Percentiles rank a stretch among this genome's conserved stretches.
Evolutionary conservation across 2,329 filamentous ascomycete genomes (phyloP).

Genomic region (Dothistroma pini): DNA sequence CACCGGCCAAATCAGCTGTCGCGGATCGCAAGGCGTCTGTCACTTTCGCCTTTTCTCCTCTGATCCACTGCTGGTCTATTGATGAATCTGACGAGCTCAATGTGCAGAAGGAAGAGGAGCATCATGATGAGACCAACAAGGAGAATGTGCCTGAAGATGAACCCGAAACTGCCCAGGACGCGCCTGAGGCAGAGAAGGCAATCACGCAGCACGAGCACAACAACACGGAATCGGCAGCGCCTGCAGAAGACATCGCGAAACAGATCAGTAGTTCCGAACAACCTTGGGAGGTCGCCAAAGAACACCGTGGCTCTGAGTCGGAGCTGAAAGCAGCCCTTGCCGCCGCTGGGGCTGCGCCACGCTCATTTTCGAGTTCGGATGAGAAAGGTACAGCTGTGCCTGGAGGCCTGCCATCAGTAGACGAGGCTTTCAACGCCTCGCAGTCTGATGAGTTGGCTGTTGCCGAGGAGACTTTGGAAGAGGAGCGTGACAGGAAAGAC

Average conservation of each 20-base stretch:
- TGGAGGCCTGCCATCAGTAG: constrained; percentile 29
- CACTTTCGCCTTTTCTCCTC: constrained; percentile 42
- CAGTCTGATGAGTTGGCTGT: constrained; percentile 9
- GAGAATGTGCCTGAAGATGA: constrained; percentile 4
- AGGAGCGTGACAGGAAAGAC: constrained; percentile 7
- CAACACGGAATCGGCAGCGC: constrained; percentile 27
- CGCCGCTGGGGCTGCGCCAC: constrained; percentile 22
- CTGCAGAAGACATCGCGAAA: constrained; percentile 13
- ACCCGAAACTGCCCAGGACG: constrained; percentile 10
- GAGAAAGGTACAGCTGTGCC: constrained; percentile 2
- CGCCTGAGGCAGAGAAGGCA: constrained; percentile 23
- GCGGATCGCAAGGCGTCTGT: constrained; percentile 44
- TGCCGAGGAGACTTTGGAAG: constrained; percentile 7
- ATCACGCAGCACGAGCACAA: constrained; percentile 25
- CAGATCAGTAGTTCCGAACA: constrained; percentile 20
- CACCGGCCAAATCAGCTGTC: constrained; percentile 58
- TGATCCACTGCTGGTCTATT: constrained; percentile 42
- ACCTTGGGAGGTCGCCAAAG: constrained; percentile 16
- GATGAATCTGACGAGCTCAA: constrained; percentile 40
- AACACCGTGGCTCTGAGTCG: constrained; percentile 14
- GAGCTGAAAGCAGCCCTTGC: constrained; percentile 25
- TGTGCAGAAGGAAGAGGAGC: constrained; percentile 28
- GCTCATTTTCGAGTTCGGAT: constrained; percentile 10
- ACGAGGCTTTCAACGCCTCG: constrained; percentile 6
- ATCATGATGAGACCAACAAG: background rate